Conservation (phyloP, 1,284 basidiomycete species). For the Sanghuangporus weigelae region DNA sequence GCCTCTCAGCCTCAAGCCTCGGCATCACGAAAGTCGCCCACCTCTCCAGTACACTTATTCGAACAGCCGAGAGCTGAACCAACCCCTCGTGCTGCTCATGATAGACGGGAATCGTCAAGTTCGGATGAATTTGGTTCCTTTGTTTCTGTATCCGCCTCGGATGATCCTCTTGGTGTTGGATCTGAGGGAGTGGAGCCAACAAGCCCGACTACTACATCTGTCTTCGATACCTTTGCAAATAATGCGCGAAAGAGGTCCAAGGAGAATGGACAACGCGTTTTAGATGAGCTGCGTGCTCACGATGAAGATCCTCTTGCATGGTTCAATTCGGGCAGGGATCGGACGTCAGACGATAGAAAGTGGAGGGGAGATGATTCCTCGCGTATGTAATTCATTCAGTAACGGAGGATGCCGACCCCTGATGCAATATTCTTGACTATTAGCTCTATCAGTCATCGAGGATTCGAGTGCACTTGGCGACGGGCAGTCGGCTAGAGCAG, state of each 20-base stretch:
- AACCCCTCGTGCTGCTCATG: neutral
- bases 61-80: neutral
- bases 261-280: slow-evolving; percentile 42
- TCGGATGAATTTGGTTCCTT: slow-evolving; percentile 63
- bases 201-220: slow-evolving; percentile 8
- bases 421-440: no score
- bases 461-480: no score
- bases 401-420: no score
- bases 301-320: slow-evolving; percentile 68
- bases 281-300: slow-evolving; percentile 58
- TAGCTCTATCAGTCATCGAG: no score
- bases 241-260: slow-evolving; percentile 49
- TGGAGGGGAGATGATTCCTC: no score
- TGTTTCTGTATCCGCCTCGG: slow-evolving; percentile 52
- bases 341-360: no score
- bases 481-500: no score
- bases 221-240: slow-evolving; percentile 47
- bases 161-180: slow-evolving; percentile 45
- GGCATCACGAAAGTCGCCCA: neutral
- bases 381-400: no score
- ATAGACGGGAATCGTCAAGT: slow-evolving; percentile 17
- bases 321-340: neutral
- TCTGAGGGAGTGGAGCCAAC: neutral
- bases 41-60: neutral
- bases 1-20: neutral